Conservation (phyloP, 805 yeast genomes). For the Metschnikowia colocasiae region DNA sequence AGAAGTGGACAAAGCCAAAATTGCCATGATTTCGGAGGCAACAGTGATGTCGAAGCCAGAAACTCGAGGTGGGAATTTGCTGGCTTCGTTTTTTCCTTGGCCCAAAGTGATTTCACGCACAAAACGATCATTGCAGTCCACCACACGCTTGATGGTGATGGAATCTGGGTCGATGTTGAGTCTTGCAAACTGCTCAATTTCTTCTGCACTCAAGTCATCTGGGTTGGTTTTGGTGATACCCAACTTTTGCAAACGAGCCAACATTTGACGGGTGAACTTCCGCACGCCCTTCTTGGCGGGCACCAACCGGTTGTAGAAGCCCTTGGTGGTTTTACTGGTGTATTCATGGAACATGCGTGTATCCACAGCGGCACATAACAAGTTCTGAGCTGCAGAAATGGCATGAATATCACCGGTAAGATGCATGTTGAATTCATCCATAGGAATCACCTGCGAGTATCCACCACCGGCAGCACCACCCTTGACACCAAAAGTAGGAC, state of each 20-base stretch:
- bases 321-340: constrained; percentile 73
- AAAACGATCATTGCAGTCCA: constrained; percentile 90
- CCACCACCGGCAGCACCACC: constrained; percentile 99
- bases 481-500: constrained; percentile 97
- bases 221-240: constrained; percentile 84
- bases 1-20: constrained; percentile 76
- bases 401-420: constrained; percentile 98
- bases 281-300: constrained; percentile 82
- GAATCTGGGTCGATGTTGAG: constrained; percentile 87
- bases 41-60: constrained; percentile 96
- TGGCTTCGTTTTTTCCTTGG: constrained; percentile 79
- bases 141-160: constrained; percentile 88
- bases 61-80: constrained; percentile 73
- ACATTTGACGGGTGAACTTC: constrained; percentile 74
- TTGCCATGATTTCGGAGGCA: constrained; percentile 96
- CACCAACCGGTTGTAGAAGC: constrained; percentile 79
- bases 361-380: constrained; percentile 94
- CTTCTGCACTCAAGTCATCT: constrained; percentile 73
- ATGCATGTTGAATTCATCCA: constrained; percentile 98
- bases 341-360: constrained; percentile 94
- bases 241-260: constrained; percentile 67
- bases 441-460: constrained; percentile 94
- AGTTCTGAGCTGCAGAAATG: constrained; percentile 86
- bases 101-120: constrained; percentile 87
- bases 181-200: constrained; percentile 69